Evolutionary conservation across 2,329 filamentous ascomycete species (phyloP).

Genomic region (Simplicillium aogashimaense): DNA sequence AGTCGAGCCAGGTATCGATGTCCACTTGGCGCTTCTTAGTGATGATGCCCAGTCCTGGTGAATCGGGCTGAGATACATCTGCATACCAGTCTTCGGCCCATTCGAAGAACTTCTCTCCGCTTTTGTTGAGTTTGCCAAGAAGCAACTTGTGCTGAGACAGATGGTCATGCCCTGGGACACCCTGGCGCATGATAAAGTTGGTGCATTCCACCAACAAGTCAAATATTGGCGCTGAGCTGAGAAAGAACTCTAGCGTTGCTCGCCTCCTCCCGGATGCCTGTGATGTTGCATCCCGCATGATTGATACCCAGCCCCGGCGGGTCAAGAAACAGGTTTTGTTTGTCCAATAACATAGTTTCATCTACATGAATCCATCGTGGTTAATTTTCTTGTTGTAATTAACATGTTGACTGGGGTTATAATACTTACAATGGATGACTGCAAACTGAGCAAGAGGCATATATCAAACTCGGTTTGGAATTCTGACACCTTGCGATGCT

Average conservation of each 20-base stretch:
- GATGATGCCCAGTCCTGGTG: no score
- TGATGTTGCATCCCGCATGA: not conserved
- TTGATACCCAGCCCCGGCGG: not conserved
- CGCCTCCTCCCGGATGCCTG: not conserved
- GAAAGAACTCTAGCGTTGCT: not conserved
- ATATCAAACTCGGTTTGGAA: not conserved
- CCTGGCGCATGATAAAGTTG: not conserved
- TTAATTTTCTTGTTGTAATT: no score
- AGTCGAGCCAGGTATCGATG: no score
- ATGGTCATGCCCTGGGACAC: not conserved
- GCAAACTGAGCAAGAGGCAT: not conserved
- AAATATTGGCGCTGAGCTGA: not conserved
- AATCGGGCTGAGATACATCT: no score
- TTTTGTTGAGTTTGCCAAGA: constrained; percentile 1
- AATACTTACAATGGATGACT: not conserved
- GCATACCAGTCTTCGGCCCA: no score
- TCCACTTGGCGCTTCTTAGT: no score
- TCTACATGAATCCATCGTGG: not conserved
- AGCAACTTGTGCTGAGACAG: not conserved
- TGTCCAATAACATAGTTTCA: not conserved
- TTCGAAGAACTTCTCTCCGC: no score
- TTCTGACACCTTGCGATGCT: not conserved
- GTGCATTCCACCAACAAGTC: not conserved
- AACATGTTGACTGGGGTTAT: not conserved
- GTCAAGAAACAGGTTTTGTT: not conserved